Conservation (phyloP, 768 basidiomycete species). For the Exsudoporus frostii region DNA sequence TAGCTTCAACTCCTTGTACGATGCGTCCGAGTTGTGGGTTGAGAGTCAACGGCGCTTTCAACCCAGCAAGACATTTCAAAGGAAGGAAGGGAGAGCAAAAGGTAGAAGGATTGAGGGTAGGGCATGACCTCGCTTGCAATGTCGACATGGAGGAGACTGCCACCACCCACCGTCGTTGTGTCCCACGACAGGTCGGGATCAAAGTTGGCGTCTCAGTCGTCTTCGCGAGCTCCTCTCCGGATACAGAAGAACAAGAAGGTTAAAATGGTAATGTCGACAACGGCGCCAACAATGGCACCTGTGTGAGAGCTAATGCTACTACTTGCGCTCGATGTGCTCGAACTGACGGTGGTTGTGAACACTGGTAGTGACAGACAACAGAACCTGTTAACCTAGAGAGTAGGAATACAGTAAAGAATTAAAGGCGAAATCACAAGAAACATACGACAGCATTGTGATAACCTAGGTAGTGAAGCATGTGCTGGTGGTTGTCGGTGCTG, state of each 20-base stretch:
- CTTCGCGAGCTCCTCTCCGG: conserved; percentile 21
- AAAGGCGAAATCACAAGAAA: neutral
- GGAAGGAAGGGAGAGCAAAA: no score
- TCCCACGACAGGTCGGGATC: conserved; percentile 42
- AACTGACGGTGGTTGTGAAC: conserved; percentile 12
- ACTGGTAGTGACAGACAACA: conserved; percentile 17
- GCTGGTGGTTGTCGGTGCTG: neutral
- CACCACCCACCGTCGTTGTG: conserved; percentile 21
- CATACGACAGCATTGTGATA: conserved; percentile 18
- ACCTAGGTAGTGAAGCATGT: conserved; percentile 17
- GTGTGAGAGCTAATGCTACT: conserved; percentile 17
- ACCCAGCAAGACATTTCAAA: neutral
- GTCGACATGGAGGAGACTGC: conserved; percentile 27
- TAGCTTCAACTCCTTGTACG: neutral
- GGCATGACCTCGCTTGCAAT: conserved; percentile 31
- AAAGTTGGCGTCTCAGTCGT: conserved; percentile 51
- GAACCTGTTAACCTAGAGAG: conserved; percentile 27
- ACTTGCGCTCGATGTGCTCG: neutral
- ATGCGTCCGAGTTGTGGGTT: neutral
- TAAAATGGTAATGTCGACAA: conserved; percentile 37
- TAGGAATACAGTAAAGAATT: neutral
- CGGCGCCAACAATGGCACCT: conserved; percentile 49
- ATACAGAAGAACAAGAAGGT: conserved; percentile 31
- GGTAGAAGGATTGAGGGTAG: conserved; percentile 9
- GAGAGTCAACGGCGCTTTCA: neutral